Evolutionary conservation across 2,329 filamentous ascomycete species (phyloP).

Genomic region (Colletotrichum somersetense): DNA sequence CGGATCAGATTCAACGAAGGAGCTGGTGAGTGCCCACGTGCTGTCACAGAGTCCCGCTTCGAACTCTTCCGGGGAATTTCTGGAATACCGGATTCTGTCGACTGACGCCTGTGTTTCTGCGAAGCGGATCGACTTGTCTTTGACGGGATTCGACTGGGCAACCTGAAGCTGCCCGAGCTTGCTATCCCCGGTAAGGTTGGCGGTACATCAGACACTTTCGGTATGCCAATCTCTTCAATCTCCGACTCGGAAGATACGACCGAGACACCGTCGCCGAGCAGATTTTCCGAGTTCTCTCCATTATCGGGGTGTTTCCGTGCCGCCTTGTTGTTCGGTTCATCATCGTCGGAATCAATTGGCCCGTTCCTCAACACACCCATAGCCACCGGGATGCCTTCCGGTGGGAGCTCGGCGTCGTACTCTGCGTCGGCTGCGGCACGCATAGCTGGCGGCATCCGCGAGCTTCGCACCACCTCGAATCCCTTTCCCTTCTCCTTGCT

Average conservation of each 20-base stretch:
- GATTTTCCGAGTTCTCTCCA: conserved; percentile 47
- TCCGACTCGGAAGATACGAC: conserved; percentile 54
- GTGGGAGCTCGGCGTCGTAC: conserved; percentile 75
- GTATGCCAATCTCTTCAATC: conserved; percentile 56
- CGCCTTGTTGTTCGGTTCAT: conserved; percentile 53
- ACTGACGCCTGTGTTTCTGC: conserved; percentile 50
- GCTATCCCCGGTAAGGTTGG: conserved; percentile 72
- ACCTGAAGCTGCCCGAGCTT: conserved; percentile 68
- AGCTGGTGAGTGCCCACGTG: conserved; percentile 50
- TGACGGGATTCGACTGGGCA: conserved; percentile 74
- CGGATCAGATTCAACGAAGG: conserved; percentile 53
- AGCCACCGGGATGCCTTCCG: conserved; percentile 74
- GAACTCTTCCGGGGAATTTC: conserved; percentile 81
- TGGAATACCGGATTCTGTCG: conserved; percentile 58
- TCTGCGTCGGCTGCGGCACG: conserved; percentile 63
- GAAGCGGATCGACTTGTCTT: conserved; percentile 62
- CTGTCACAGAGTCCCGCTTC: conserved; percentile 66
- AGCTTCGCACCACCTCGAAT: conserved; percentile 94
- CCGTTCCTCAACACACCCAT: conserved; percentile 71
- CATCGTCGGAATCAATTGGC: conserved; percentile 75
- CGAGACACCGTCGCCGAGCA: conserved; percentile 62
- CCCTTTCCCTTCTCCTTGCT: conserved; percentile 96
- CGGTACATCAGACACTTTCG: conserved; percentile 61
- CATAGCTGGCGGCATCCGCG: conserved; percentile 85
- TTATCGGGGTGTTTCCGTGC: conserved; percentile 43